Conservation (phyloP, 2,329 filamentous ascomycete species). For the Epichloe festucae region DNA sequence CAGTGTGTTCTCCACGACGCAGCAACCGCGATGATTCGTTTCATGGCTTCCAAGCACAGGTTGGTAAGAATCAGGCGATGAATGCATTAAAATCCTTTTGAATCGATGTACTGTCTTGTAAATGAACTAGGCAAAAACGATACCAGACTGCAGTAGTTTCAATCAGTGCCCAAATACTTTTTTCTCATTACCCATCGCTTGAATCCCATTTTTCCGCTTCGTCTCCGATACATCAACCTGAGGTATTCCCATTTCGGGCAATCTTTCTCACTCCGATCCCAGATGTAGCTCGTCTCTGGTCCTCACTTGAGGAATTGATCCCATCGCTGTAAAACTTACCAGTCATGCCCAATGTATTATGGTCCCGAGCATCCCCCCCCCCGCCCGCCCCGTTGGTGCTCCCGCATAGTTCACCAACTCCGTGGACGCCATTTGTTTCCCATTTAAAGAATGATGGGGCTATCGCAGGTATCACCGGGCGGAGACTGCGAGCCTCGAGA, state of each 20-base stretch:
- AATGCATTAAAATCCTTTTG: too few species aligned
- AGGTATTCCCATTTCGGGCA: background rate
- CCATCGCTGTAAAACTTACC: background rate
- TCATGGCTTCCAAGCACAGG: too few species aligned
- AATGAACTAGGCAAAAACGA: too few species aligned
- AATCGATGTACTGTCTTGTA: too few species aligned
- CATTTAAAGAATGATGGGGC: background rate
- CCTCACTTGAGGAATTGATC: background rate
- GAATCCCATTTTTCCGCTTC: background rate
- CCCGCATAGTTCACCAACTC: background rate
- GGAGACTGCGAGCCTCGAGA: background rate
- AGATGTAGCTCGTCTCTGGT: background rate
- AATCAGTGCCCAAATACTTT: too few species aligned
- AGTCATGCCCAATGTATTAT: background rate
- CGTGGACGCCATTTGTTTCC: background rate
- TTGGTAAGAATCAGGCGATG: too few species aligned
- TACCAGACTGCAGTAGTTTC: too few species aligned
- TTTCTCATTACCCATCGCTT: background rate
- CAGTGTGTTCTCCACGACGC: too few species aligned
- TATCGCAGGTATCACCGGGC: background rate
- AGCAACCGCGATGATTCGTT: too few species aligned
- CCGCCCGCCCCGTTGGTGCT: background rate
- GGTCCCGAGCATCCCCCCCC: background rate
- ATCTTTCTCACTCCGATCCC: background rate
- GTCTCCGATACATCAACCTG: background rate